Base-by-base conservation (phyloP, 73 alveolate genomes). In the Urostyla sp. region DNA sequence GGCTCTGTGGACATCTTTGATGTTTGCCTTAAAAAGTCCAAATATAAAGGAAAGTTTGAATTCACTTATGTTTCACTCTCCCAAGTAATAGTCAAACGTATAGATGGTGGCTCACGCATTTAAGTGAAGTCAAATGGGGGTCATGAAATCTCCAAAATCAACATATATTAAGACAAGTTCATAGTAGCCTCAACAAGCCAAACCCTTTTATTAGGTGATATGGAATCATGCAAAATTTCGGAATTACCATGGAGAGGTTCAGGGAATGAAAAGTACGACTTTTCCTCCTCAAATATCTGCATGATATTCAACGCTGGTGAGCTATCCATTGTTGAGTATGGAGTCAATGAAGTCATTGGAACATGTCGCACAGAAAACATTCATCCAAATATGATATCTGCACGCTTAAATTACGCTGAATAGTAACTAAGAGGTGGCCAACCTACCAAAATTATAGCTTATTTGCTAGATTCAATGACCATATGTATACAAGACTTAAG, bases 251-350 rank as follows among this genome's bases (percentile, higher is more conserved):
- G 99, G 99, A 96, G 98, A 93, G 95, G 95, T 52, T 63, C 91
- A 44, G 99, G 99, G 23, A 96, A 94, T 36, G 99, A 97, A 87
- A 97, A 97, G 91, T 98, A 87, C 86, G 98, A 96, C 87, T 98
- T 98, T 74, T 90, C 97, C 36, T 95, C 95, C 88, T 98, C 97
- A 35, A 94, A 97, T 50, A 95, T 97, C 27, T 98, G 99, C 90
- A 97, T 98, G 99, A 98, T 98, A 52, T 98, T 94, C 90, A 97
- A 95, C 87, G 99, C 95, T 26, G 99, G 99, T 21, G 99, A 98
- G 80, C 96, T 98, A 49, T 92, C 99, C 6, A 87, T 98, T 60
- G 98, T 98, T 58, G 99, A 98, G 87, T 98, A 97, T 88, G 99
- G 99, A 57, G 88, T 91, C 55, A 96, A 97, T 80, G 99, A 96